A percentile compares a stretch with the other conserved stretches of the same genome.
Evolutionary conservation across 2,329 filamentous ascomycete genomes (phyloP).

Genomic region (Nakataea oryzae): DNA sequence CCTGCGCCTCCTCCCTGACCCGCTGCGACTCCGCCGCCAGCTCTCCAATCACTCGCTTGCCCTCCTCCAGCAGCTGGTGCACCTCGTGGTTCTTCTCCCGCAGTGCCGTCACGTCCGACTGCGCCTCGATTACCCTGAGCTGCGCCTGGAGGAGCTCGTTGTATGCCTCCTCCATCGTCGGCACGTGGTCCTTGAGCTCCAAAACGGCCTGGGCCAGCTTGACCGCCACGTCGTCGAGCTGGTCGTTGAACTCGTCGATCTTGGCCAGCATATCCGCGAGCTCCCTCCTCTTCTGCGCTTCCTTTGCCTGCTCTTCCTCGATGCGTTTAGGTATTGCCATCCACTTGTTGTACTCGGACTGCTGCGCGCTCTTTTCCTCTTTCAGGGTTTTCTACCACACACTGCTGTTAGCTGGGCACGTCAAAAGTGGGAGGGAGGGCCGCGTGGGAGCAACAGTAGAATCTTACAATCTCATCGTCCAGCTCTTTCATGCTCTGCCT

Average conservation of each 20-base stretch:
- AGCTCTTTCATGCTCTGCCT: slow-evolving; percentile 26
- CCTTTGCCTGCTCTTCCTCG: not conserved
- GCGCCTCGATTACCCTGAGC: slow-evolving; percentile 65
- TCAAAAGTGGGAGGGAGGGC: not conserved
- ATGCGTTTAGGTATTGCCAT: not conserved
- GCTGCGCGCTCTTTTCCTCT: slow-evolving; percentile 55
- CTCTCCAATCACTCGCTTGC: slow-evolving; percentile 23
- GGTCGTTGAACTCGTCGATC: not conserved
- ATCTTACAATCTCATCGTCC: slow-evolving; percentile 25
- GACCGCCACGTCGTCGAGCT: slow-evolving; percentile 38
- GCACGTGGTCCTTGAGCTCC: slow-evolving; percentile 46
- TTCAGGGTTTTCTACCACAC: slow-evolving; percentile 34
- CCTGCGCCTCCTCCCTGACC: slow-evolving; percentile 18
- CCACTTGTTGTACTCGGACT: slow-evolving; percentile 55
- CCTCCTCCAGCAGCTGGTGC: slow-evolving; percentile 27
- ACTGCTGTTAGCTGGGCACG: not conserved
- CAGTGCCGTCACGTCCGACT: slow-evolving; percentile 68
- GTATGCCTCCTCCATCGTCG: slow-evolving; percentile 50
- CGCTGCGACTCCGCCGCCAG: slow-evolving; percentile 23
- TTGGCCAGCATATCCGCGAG: not conserved
- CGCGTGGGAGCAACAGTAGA: not conserved
- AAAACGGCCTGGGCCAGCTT: slow-evolving; percentile 44
- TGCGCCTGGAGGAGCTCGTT: slow-evolving; percentile 58
- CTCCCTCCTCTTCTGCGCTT: not conserved
- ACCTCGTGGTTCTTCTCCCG: slow-evolving; percentile 54